A percentile compares a stretch with the other conserved stretches of the same genome.
Conservation (phyloP, 2,329 filamentous ascomycete genomes). For the Aureobasidium uvarum region DNA sequence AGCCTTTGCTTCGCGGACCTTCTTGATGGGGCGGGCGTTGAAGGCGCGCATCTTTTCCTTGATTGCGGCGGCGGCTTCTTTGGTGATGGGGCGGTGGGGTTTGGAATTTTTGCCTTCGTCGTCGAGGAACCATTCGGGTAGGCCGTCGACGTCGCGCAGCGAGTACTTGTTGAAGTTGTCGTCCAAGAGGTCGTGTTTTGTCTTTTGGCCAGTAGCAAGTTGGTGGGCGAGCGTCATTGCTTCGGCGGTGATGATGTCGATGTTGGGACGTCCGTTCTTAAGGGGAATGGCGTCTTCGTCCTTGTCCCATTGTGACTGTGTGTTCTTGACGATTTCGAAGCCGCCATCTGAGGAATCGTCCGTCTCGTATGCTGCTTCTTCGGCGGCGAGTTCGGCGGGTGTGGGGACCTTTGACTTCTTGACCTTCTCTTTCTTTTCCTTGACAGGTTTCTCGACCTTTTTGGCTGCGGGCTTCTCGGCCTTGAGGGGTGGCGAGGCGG, state of each 20-base stretch:
- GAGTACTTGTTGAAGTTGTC: conserved; percentile 92
- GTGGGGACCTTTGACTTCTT: conserved; percentile 12
- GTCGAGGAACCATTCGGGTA: conserved; percentile 97
- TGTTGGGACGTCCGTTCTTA: conserved; percentile 65
- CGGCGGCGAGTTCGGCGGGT: conserved; percentile 32
- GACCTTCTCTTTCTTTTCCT: conserved; percentile 16
- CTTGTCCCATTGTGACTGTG: conserved; percentile 61
- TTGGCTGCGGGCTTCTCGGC: conserved; percentile 29
- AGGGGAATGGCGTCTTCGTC: conserved; percentile 55
- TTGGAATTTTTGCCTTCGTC: conserved; percentile 85
- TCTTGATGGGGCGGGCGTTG: conserved; percentile 97
- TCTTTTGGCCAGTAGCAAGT: conserved; percentile 81
- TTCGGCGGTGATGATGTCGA: conserved; percentile 99
- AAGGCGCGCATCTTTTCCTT: conserved; percentile 90
- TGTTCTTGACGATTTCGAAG: conserved; percentile 63
- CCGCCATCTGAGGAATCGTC: conserved; percentile 48
- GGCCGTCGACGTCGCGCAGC: conserved; percentile 84
- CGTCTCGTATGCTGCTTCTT: conserved; percentile 35
- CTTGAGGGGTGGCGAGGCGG: conserved; percentile 33
- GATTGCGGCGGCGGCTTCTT: conserved; percentile 85
- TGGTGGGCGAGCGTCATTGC: conserved; percentile 96
- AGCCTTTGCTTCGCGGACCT: conserved; percentile 93
- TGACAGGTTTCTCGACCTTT: conserved; percentile 30
- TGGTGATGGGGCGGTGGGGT: conserved; percentile 82
- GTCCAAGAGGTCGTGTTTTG: conserved; percentile 75